Evolutionary conservation across 192 early-diverging fungal species (phyloP).

Genomic region (Dissophora globulifera): DNA sequence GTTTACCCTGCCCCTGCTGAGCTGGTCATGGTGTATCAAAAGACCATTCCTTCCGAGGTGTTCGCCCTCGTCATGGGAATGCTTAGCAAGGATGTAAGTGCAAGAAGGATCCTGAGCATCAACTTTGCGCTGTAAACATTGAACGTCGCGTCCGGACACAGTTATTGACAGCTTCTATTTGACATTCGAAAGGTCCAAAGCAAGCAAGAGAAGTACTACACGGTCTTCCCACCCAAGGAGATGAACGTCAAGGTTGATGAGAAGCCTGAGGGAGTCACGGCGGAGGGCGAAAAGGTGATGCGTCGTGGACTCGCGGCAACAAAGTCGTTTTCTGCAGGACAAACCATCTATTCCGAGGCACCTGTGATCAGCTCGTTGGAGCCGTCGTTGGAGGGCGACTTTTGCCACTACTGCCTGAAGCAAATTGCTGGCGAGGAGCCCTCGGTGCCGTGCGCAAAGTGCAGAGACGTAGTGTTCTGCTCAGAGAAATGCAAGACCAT

Average conservation of each 20-base stretch:
- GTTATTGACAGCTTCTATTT: background rate
- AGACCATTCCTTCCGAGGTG: conserved; percentile 88
- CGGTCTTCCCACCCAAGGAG: conserved; percentile 79
- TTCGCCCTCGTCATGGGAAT: conserved; percentile 90
- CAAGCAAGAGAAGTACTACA: conserved; percentile 81
- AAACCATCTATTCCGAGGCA: conserved; percentile 78
- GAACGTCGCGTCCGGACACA: too few relatives aligned
- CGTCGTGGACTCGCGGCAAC: conserved; percentile 76
- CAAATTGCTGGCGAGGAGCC: conserved; percentile 47
- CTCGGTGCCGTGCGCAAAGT: conserved; percentile 66
- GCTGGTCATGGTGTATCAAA: conserved; percentile 95
- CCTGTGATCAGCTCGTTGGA: conserved; percentile 77
- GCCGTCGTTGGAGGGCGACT: conserved; percentile 71
- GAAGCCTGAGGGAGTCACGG: conserved; percentile 61
- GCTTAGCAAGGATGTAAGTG: conserved; percentile 82
- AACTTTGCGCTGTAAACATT: too few relatives aligned
- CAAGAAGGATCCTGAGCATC: too few relatives aligned
- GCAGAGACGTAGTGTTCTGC: conserved; percentile 74
- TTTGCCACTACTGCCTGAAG: conserved; percentile 81
- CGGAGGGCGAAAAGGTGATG: conserved; percentile 65
- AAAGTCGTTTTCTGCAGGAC: conserved; percentile 76
- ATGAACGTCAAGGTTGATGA: conserved; percentile 80
- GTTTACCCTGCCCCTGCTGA: conserved; percentile 97
- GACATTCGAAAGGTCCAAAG: conserved; percentile 59
- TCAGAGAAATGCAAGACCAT: conserved; percentile 66